Base-by-base conservation (phyloP, 1,284 basidiomycete genomes). In the Ustilago cynodontis region DNA sequence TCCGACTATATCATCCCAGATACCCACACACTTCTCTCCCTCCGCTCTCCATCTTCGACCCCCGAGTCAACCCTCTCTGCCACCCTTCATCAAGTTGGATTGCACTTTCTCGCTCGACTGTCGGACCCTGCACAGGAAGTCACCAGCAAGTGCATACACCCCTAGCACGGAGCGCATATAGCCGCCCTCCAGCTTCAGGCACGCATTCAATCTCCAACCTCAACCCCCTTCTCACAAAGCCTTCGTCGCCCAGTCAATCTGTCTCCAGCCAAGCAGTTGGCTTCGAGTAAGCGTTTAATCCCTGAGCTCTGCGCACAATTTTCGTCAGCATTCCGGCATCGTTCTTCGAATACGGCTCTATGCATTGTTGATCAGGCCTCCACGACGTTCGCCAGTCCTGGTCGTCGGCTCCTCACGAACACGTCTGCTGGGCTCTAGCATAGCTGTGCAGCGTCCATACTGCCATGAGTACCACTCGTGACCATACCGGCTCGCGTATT, bases 381-480 rank as follows among this genome's bases (percentile, higher is more conserved):
- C 41, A 41, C 22, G 55, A 56, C 63, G 59, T 56, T 43, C 28
- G 22, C 52, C 49, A 10, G 43, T 45, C 41, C 58, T 33, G 57
- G 68, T 59, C 56, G 52, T 54, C 55, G 45, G 41, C 43, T 53
- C 37, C 18, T 31, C 39, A 20, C 28, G 8, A 33, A 33, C 24
- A 39, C 37, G 14, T 45, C 35, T 56, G 13, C 16, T 20, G 41
- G 4, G 28, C 35, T 20, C 6, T 58, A 13, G 55, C 56, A 33
- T 53, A 49, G 65, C 37, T 47, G 31, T 16, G 35, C 26, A 57
- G 49, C 49, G 41, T 28, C 57, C 13, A 20, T 29, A 26, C 37
- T 59, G 54, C 10, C 59, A 75, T 75, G 72, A 75, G 67, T 59
- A 63, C 67, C 29, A 37, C 67, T 20, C 63, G 67, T 52, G 72